Evolutionary conservation across 345 rosid species (phyloP).

Genomic region (Laguncularia racemosa): DNA sequence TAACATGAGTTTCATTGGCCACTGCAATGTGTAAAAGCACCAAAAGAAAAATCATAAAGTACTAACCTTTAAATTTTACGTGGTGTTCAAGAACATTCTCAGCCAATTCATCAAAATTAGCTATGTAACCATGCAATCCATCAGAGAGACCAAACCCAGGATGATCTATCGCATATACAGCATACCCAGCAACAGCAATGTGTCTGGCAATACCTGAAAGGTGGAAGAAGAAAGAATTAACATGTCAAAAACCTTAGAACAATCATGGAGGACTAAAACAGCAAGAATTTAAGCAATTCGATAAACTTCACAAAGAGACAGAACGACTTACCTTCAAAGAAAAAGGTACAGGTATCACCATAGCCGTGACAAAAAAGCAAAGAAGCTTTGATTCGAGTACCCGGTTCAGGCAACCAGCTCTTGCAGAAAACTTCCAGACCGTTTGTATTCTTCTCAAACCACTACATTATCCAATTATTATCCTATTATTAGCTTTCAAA

Average conservation of each 20-base stretch:
- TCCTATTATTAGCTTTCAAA: neutral
- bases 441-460: slow-evolving; percentile 68
- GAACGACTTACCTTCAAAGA: slow-evolving; percentile 69
- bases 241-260: no score
- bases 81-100: slow-evolving; percentile 66
- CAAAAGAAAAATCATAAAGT: neutral
- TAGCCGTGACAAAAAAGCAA: slow-evolving; percentile 86
- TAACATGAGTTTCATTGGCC: no score
- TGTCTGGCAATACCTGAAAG: slow-evolving; percentile 69
- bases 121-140: slow-evolving; percentile 87
- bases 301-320: neutral
- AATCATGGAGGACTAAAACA: no score
- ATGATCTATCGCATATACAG: slow-evolving; percentile 79
- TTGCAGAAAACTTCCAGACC: slow-evolving; percentile 74
- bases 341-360: slow-evolving; percentile 98
- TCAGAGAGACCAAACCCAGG: slow-evolving; percentile 92
- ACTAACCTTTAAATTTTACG: slow-evolving; percentile 69
- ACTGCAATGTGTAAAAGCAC: neutral
- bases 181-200: slow-evolving; percentile 68
- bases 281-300: neutral
- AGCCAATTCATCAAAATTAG: slow-evolving; percentile 62
- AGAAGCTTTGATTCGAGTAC: slow-evolving; percentile 53
- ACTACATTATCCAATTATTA: slow-evolving; percentile 28
- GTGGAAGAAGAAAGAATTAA: no score
- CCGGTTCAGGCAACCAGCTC: slow-evolving; percentile 71